A percentile compares a stretch with the other conserved stretches of the same genome.
These are phyloP conservation scores for Telfairia occidentalis DNA, from an alignment of 331 rosid genomes.

Conservation along the genomic window DNA sequence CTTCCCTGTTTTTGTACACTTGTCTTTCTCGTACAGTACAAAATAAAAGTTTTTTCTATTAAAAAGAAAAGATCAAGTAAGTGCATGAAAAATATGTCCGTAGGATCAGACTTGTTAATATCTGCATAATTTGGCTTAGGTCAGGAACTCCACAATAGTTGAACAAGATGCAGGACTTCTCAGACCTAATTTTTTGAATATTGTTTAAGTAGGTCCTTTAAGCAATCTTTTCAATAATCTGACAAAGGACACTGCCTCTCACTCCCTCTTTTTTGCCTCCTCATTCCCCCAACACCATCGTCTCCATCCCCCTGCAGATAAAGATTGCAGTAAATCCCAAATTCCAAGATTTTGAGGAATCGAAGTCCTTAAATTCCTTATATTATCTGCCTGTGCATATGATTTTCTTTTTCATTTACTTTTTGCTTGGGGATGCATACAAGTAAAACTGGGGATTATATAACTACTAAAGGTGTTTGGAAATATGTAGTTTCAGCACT, in stretches of 20 bases:
- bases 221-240: background rate
- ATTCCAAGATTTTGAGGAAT: background rate
- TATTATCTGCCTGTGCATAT: too few relatives aligned
- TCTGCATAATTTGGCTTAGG: background rate
- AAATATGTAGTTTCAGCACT: background rate
- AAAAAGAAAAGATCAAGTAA: background rate
- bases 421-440: background rate
- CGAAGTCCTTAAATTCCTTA: too few relatives aligned
- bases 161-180: background rate
- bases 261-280: background rate
- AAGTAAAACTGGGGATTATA: background rate
- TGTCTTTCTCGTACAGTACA: background rate
- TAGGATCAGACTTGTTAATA: background rate
- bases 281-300: background rate
- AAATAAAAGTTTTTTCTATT: background rate
- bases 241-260: background rate
- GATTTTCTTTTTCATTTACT: background rate
- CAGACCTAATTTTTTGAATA: background rate
- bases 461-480: background rate
- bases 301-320: background rate
- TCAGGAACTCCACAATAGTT: background rate
- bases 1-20: background rate
- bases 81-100: background rate
- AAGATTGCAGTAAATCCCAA: background rate
- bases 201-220: background rate